Percentiles rank a stretch among this genome's conserved stretches.
Evolutionary conservation across 1,284 basidiomycete species (phyloP).

Genomic region (Rhodotorula sp.): DNA sequence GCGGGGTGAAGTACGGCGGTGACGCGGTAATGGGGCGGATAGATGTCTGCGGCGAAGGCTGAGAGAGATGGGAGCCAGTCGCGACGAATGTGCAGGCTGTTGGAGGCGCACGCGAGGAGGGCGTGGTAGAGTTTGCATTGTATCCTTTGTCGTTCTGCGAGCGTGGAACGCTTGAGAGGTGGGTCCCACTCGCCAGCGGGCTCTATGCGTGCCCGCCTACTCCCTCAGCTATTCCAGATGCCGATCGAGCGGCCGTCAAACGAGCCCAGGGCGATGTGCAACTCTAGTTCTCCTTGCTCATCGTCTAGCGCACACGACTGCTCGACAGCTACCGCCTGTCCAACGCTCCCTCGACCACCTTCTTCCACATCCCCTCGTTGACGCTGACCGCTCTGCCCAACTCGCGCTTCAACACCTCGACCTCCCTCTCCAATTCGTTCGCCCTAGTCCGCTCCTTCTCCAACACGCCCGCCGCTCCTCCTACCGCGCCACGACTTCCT

Average conservation of each 20-base stretch:
- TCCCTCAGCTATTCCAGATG: too few relatives aligned
- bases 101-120: too few relatives aligned
- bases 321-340: background rate
- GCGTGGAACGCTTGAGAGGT: too few relatives aligned
- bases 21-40: background rate
- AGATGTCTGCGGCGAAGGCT: background rate
- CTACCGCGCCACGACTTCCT: background rate
- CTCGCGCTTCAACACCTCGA: conserved; percentile 31
- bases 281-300: background rate
- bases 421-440: conserved; percentile 34
- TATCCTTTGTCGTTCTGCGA: too few relatives aligned
- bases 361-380: conserved; percentile 43
- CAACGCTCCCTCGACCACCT: conserved; percentile 37
- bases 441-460: conserved; percentile 15
- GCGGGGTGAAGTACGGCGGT: background rate
- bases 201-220: too few relatives aligned
- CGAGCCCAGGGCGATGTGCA: too few relatives aligned
- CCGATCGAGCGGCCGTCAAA: too few relatives aligned
- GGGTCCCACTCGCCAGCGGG: too few relatives aligned
- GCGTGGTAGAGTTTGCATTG: too few relatives aligned
- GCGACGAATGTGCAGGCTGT: too few relatives aligned
- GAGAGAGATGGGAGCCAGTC: background rate
- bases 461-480: conserved; percentile 5
- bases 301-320: background rate
- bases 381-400: conserved; percentile 32